Evolutionary conservation across 345 rosid genomes (phyloP), one percentile per base, ranked within the genome.

Genomic region (Brassica carinata): DNA sequence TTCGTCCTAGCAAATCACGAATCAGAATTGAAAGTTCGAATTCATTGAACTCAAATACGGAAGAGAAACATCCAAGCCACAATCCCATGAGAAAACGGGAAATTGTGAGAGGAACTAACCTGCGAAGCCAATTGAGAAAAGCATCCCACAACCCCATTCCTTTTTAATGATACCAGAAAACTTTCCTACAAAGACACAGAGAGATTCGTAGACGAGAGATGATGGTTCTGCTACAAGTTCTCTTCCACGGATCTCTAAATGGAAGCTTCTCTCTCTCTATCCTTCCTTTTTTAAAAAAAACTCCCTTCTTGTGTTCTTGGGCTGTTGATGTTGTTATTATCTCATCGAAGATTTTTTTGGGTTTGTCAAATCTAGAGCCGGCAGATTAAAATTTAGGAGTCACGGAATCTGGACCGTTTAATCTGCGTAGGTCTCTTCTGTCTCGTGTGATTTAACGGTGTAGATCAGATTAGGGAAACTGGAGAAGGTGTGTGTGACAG

Each of bases 41-140:
- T 31, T 2, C 29, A 27, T 23, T 64, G 40, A 74, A 40, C 73
- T 29, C 73, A 64, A 27, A 71, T 13, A 70, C 9, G 68, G 13
- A 27, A 45, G 30, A 48, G 40, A 73, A 67, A 73, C 73, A 38
- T 67, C 43, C 30, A 45, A 67, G 53, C 36, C 8, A 68, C 34
- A 53, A 38, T 0, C 40, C 7, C 18, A 64, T 8, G 0, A 8
- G n/a, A 18, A 23, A 18, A 8, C 9, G 0, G 8, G 9, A 27
- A 67, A 64, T 1, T 6, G 19, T 19, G 23, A 45, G 8, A 17
- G 40, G 62, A 59, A 10, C 45, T 6, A 58, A 89, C 94, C 92
- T 90, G 51, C 92, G 94, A 67, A 90, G 94, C 94, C 94, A 90
- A 84, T 88, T 88, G 85, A 90, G 92, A 81, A 90, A 81, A 77